Evolutionary conservation across 345 rosid species (phyloP), one percentile per base, ranked within the genome.

Genomic region (Kandelia obovata): DNA sequence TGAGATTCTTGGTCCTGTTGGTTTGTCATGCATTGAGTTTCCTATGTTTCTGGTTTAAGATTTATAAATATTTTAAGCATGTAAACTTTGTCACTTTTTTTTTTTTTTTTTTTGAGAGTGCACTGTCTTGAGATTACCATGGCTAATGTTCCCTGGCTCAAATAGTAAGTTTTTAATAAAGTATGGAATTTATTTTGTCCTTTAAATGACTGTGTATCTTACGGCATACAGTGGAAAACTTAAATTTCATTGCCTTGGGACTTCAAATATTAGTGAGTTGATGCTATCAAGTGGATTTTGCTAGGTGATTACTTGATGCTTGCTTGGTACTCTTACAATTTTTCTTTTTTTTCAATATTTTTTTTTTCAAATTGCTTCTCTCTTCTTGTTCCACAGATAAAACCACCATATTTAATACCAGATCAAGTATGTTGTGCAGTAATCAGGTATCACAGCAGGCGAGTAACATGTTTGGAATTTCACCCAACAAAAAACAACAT

Each of bases 381-480:
- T 34, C 9, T 34, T 60, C 64, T 59, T 71, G 34, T 30, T 39
- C 2, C 31, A 43, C 78, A 94, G 97, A 84, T 90, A 21, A 94
- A 92, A 66, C 89, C 96, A 49, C 77, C 87, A 39, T 75, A 83
- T 80, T 78, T 87, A 65, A 89, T 94, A 66, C 99, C 99, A 30
- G 81, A 95, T 81, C 83, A 84, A 87, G 96, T 95, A 62, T 80
- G 77, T 61, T 88, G 96, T 80, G 97, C 93, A 8, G 97, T 87
- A 67, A 83, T 92, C 73, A 81, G 93, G 79, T 95, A 95, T 80
- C 97, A 95, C 72, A 95, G 99, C 75, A 83, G 99, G 81, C 82
- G 99, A 17, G 86, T 95, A 26, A 95, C 99, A 5, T 83, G 99
- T 72, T 81, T 95, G 79, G 99, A 95, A 81, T 95, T 95, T 71